Evolutionary conservation across 202 grass and related monocot genomes (phyloP), one percentile per base, ranked within the genome.

Genomic region (Brachypodium distachyon): DNA sequence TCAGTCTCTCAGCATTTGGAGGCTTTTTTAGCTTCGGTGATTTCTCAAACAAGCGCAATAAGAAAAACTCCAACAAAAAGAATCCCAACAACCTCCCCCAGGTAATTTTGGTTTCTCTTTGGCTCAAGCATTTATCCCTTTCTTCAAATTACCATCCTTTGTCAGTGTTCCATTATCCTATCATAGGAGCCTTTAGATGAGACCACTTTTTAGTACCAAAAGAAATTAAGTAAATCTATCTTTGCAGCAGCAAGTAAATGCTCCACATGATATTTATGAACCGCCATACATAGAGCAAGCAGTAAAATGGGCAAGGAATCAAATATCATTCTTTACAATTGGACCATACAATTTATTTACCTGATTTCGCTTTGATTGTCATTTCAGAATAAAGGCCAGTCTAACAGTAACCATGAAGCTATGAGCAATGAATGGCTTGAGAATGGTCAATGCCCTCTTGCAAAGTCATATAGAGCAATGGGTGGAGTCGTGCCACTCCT

Each of bases 361-460:
- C 80, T 85, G 52, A 77, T 77, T 68, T 65, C 74, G 28, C 48
- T 68, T 76, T 57, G 22, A 10, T 8, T 87, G 21, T 1, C 46
- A 77, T 85, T 92, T 74, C 89, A 98, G 95, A 92, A 85, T 34
- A 75, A 84, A 82, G 79, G 86, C 14, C 66, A 87, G 54, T 53
- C 85, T 32, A 78, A 81, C 26, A 68, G 63, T 32, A 76, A 72
- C 23, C 96, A 96, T 65, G 96, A 99, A 79, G 86, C 93, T 27
- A 72, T 90, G 43, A 97, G 87, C 69, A 87, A 93, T 9, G 93
- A 98, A 65, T 98, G 96, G 96, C 81, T 98, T 25, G 87, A 92
- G 81, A 95, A 49, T 14, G 96, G 96, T 4, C 91, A 98, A 81
- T 98, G 96, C 40, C 96, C 96, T 5, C 82, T 98, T 37, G 96